Evolutionary conservation across 179 eudicot genomes (phyloP), one percentile per base, ranked within the genome.

Genomic region (Beta macrorhiza): DNA sequence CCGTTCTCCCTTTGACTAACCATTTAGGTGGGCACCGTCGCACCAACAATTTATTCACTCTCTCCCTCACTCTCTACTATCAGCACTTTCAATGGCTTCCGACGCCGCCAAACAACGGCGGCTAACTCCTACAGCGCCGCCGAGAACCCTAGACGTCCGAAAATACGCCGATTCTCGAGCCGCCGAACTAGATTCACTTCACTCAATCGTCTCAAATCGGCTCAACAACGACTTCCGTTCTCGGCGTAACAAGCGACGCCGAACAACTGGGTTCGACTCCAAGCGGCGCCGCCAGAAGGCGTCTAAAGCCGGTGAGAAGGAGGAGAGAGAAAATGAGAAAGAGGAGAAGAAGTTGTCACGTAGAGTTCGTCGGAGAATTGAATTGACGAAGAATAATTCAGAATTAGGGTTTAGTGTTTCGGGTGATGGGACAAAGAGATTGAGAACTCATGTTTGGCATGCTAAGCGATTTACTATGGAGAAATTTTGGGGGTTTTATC

Each of bases 381-480:
- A 95, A 51, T 80, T 92, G 44, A 75, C 64, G 14, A 89, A 82
- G 84, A 85, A 83, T 81, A 95, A 92, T 83, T 86, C 75, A 1
- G 86, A 87, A 49, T 62, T 67, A 47, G 95, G 99, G 25, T 92
- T 88, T 88, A 79, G 81, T 77, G 82, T 82, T 67, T 84, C 90
- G 0, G 91, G 93, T 0, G 97, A 93, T 79, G 97, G 99, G 63
- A 92, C 93, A 0, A 93, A 87, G 90, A 89, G 99, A 85, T 81
- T 93, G 62, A 84, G 97, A 79, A 92, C 98, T 11, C 98, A 95
- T 71, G 86, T 95, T 13, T 95, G 98, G 98, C 91, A 91, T 88
- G 98, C 98, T 0, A 95, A 93, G 86, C 86, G 98, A 82, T 95
- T 95, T 76, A 82, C 75, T 0, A 95, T 93, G 91, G 74, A 78